Evolutionary conservation across 2,329 filamentous ascomycete species (phyloP), one percentile per base, ranked within the genome.

Genomic region (Escovopsis sp.): DNA sequence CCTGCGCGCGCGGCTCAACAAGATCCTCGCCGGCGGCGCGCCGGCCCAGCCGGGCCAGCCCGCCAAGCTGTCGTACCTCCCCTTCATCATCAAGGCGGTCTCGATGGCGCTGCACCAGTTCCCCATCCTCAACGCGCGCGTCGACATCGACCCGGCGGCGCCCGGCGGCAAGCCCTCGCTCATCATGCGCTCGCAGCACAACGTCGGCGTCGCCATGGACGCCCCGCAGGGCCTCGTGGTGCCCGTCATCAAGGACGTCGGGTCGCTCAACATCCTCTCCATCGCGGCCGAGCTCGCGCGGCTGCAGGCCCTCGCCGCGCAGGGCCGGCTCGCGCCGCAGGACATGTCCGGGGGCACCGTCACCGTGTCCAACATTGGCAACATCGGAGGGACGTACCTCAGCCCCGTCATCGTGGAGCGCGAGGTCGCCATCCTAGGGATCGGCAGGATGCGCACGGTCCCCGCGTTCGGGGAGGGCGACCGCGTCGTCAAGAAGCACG

Each of bases 171-270:
- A 85, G 55, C 87, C 89, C 0, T 73, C 74, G 32, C 70, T 98
- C 4, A 67, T 88, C 43, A 77, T 85, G 67, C 83, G 88, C 44
- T 75, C 77, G 42, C 80, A 84, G 55, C 91, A 98, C 70, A 94
- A 98, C 63, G 89, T 98, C 47, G 91, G 91, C 47, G 73, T 98
- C 32, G 91, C 91, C 44, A 91, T 98, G 73, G 91, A 98, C 62
- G 94, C 89, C 1, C 86, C 89, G 0, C 69, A 72, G 6, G 91
- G 91, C 3, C 76, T 98, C 1, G 65, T 98, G 8, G 91, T 98
- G 4, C 91, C 91, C 1, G 91, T 96, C 38, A 77, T 98, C 59
- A 85, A 81, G 57, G 79, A 93, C 58, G 86, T 94, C 36, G 80
- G 80, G 47, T 68, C 70, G 18, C 77, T 81, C 50, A 91, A 80